Evolutionary conservation across 345 rosid species (phyloP).

Genomic region (Acer yangbiense): DNA sequence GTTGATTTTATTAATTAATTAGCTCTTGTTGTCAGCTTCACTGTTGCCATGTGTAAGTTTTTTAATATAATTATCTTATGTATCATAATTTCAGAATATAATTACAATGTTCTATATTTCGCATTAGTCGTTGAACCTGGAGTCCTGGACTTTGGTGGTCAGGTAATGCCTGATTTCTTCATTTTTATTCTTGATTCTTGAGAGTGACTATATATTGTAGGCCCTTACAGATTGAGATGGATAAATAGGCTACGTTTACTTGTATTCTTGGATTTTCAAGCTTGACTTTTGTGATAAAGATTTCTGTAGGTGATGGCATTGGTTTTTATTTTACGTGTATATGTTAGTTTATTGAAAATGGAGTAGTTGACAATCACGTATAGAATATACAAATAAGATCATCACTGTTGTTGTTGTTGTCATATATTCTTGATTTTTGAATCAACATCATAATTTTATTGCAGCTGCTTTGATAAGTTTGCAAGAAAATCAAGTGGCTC

Average conservation of each 20-base stretch:
- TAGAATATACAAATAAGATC: not conserved
- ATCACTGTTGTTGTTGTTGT: constrained; percentile 2
- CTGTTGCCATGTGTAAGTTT: not conserved
- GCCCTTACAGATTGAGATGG: no score
- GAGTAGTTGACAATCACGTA: not conserved
- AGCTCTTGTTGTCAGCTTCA: not conserved
- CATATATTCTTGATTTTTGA: not conserved
- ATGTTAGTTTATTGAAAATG: not conserved
- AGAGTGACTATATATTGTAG: no score
- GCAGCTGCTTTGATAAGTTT: not conserved
- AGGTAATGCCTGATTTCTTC: not conserved
- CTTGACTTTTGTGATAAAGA: not conserved
- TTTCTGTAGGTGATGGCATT: not conserved
- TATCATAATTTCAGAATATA: no score
- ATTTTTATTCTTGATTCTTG: no score
- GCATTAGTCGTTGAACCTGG: no score
- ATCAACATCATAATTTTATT: not conserved
- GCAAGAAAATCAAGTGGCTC: constrained; percentile 12
- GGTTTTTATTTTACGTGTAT: not conserved
- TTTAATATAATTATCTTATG: not conserved
- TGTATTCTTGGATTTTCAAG: not conserved
- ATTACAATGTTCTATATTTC: no score
- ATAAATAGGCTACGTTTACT: no score
- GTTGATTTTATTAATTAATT: not conserved
- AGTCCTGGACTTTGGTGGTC: no score